Percentiles rank a stretch among this genome's conserved stretches.
phyloP scores from a whole-genome alignment of 805 yeast species.

The Groenewaldozyma salmanticensis region DNA sequence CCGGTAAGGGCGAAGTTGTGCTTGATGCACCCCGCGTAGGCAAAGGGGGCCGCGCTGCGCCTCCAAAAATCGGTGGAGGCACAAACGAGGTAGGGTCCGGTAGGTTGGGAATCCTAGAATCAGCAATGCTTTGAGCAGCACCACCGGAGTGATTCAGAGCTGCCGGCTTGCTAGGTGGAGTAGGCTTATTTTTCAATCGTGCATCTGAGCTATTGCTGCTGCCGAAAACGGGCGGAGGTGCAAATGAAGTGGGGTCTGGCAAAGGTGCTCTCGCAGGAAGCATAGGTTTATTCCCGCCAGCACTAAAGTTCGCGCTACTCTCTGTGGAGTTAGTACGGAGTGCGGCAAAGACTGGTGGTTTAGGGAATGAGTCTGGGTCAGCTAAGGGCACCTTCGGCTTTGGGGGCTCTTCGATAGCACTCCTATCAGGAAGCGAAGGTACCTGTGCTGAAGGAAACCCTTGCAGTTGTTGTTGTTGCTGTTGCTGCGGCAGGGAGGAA shows the following conservation, averaged over 20 bases:
- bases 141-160: slow-evolving; percentile 6
- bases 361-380: too few species aligned
- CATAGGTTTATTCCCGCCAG: neutral
- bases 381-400: too few species aligned
- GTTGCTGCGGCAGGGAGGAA: too few species aligned
- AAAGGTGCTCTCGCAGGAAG: slow-evolving; percentile 14
- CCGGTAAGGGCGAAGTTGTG: slow-evolving; percentile 7
- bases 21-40: neutral
- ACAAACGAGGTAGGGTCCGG: slow-evolving; percentile 2
- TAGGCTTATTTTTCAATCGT: neutral
- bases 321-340: slow-evolving; percentile 2
- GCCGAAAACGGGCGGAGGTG: slow-evolving; percentile 19
- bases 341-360: too few species aligned
- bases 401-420: too few species aligned
- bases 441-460: neutral
- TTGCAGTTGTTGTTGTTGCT: neutral
- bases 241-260: slow-evolving; percentile 19
- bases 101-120: neutral
- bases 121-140: slow-evolving; percentile 2
- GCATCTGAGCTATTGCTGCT: slow-evolving; percentile 1
- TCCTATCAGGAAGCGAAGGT: too few species aligned
- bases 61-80: slow-evolving; percentile 2
- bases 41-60: neutral
- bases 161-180: slow-evolving; percentile 18
- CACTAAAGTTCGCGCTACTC: neutral